Base-by-base conservation (phyloP, 176 grass and related monocot species). In the Ensete glaucum region DNA sequence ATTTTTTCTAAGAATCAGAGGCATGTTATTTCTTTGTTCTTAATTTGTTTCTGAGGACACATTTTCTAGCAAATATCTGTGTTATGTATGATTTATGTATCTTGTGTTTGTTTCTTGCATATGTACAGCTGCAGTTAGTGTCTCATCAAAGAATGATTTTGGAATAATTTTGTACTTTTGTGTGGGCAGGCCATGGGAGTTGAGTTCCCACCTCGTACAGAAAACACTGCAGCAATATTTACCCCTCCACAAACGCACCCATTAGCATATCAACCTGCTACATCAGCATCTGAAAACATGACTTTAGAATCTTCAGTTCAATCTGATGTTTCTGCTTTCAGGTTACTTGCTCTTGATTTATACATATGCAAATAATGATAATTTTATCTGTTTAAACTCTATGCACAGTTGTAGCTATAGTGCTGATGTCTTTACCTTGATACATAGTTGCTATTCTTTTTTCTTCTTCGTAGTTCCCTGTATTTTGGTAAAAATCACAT, bases 191-290 rank as follows among this genome's bases (percentile, higher is more conserved):
- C 87, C 83, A 85, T 83, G 78, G 91, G 96, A 84, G 82, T 99
- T 55, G 86, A 95, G 87, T 95, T 99, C 86, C 96, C 96, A 81
- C 91, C 88, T 72, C 82, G 86, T 43, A 88, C 76, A 59, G 91
- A 95, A 80, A 90, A 89, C 76, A 62, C 67, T 9, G 88, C 83
- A 64, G 91, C 91, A 10, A 68, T 95, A 55, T 99, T 99, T 81
- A 89, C 91, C 77, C 95, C 95, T 79, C 96, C 91, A 73, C 96
- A 95, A 85, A 89, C 81, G 56, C 91, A 89, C 67, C 91, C 91
- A 9, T 24, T 88, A 64, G 78, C 74, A 58, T 78, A 89, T 85
- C 81, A 81, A 67, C 81, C 92, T 77, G 20, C 89, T 53, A 79
- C 75, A 63, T 78, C 83, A 92, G 79, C 74, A 77, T 88, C 89